phyloP scores from a whole-genome alignment of 2,329 filamentous ascomycete genomes.

The Aspergillus sp. region DNA sequence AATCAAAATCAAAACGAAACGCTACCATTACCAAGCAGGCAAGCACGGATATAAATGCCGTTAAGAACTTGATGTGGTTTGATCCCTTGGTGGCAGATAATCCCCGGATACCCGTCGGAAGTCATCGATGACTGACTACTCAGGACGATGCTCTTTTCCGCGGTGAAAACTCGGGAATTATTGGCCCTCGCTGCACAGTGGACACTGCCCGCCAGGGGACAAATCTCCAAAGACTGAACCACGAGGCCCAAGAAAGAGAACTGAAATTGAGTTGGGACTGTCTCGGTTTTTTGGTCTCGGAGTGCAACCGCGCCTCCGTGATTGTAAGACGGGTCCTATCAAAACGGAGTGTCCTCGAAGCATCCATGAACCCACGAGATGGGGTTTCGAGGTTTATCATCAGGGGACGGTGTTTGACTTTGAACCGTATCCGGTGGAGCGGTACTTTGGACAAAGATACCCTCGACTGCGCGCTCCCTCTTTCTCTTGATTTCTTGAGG shows the following conservation, averaged over 20 bases:
- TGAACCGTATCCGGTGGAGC: background rate
- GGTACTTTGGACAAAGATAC: slow-evolving; percentile 3
- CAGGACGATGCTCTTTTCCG: no score
- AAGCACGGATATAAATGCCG: no score
- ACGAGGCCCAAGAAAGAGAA: background rate
- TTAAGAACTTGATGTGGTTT: no score
- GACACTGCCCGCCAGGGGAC: background rate
- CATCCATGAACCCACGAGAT: background rate
- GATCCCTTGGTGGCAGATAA: no score
- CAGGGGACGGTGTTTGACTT: background rate
- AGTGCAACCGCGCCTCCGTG: no score
- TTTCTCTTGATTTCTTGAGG: background rate
- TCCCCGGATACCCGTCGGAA: no score
- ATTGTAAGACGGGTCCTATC: background rate
- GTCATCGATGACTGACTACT: no score
- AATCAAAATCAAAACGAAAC: background rate
- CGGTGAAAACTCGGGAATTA: no score
- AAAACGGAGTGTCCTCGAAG: background rate
- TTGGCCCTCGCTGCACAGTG: background rate
- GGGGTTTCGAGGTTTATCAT: background rate
- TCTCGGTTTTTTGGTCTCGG: no score
- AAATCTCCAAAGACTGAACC: background rate
- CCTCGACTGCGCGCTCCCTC: background rate
- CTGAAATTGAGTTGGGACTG: no score
- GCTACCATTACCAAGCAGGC: no score